Evolutionary conservation across 257 asterid genomes (phyloP).

Genomic region (Verbena officinalis): DNA sequence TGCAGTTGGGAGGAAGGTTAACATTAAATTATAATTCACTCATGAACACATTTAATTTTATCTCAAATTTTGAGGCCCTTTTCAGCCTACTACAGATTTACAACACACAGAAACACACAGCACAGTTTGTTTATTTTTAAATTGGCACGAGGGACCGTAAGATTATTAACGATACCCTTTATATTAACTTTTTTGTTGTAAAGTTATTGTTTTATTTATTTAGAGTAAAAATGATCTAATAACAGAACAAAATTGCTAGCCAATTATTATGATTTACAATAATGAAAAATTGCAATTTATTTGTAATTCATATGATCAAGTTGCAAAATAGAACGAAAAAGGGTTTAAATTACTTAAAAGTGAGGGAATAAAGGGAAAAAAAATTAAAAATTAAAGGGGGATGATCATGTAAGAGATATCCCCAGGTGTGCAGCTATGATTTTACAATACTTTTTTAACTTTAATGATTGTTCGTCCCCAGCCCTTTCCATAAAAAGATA

Average conservation of each 20-base stretch:
- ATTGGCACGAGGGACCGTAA: too few relatives aligned
- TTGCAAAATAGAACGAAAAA: background rate
- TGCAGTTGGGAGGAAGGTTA: too few relatives aligned
- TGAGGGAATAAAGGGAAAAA: background rate
- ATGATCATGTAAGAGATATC: slow-evolving; percentile 16
- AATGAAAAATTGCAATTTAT: background rate
- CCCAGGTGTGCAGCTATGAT: slow-evolving; percentile 28
- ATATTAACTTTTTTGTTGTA: too few relatives aligned
- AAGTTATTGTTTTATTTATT: background rate
- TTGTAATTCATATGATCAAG: background rate
- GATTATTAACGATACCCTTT: too few relatives aligned
- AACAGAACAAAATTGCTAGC: too few relatives aligned
- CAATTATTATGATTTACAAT: too few relatives aligned
- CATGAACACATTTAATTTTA: too few relatives aligned
- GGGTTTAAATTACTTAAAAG: background rate
- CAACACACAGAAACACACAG: too few relatives aligned
- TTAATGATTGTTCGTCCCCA: slow-evolving; percentile 20
- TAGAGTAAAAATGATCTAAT: background rate
- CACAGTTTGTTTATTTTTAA: too few relatives aligned
- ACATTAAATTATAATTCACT: too few relatives aligned
- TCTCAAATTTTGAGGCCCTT: too few relatives aligned
- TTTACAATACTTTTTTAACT: slow-evolving; percentile 28
- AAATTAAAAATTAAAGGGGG: background rate
- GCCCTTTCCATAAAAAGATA: slow-evolving; percentile 3
- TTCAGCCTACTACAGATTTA: too few relatives aligned